A percentile compares a stretch with the other conserved stretches of the same genome.
phyloP scores from a whole-genome alignment of 2,329 filamentous ascomycete species.

The Fusarium duplospermum region DNA sequence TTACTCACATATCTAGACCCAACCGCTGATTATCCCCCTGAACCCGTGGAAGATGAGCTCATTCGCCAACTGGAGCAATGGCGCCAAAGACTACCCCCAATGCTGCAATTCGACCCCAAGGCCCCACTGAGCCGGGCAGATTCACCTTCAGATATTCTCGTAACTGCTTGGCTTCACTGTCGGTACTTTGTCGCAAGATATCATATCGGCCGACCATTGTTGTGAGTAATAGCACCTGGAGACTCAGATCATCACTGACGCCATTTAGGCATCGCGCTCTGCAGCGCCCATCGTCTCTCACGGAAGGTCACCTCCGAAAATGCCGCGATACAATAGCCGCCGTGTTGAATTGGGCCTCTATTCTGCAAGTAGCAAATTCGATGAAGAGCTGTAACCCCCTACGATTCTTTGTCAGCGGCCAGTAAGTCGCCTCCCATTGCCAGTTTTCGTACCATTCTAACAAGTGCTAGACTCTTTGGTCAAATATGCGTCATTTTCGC shows the following conservation, averaged over 20 bases:
- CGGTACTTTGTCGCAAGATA: slow-evolving; percentile 32
- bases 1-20: background rate
- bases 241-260: background rate
- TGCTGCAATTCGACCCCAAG: slow-evolving; percentile 28
- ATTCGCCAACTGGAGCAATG: slow-evolving; percentile 31
- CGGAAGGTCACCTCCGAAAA: slow-evolving; percentile 30
- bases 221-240: background rate
- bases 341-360: slow-evolving; percentile 12
- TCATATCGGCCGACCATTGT: slow-evolving; percentile 26
- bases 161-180: slow-evolving; percentile 30
- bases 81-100: slow-evolving; percentile 11
- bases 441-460: background rate
- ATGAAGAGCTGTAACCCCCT: slow-evolving; percentile 35
- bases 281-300: slow-evolving; percentile 11
- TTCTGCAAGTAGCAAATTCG: slow-evolving; percentile 20
- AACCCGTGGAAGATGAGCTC: slow-evolving; percentile 31
- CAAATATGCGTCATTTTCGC: slow-evolving; percentile 31
- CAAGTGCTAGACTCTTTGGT: slow-evolving; percentile 1
- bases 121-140: slow-evolving; percentile 10
- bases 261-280: slow-evolving; percentile 13
- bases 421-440: background rate
- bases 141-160: slow-evolving; percentile 15
- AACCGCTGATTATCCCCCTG: slow-evolving; percentile 21
- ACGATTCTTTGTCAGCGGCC: slow-evolving; percentile 29
- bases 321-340: slow-evolving; percentile 25